A percentile compares a stretch with the other conserved stretches of the same genome.
Evolutionary conservation across 169 alveolate genomes (phyloP).

Genomic region (Neospora caninum): DNA sequence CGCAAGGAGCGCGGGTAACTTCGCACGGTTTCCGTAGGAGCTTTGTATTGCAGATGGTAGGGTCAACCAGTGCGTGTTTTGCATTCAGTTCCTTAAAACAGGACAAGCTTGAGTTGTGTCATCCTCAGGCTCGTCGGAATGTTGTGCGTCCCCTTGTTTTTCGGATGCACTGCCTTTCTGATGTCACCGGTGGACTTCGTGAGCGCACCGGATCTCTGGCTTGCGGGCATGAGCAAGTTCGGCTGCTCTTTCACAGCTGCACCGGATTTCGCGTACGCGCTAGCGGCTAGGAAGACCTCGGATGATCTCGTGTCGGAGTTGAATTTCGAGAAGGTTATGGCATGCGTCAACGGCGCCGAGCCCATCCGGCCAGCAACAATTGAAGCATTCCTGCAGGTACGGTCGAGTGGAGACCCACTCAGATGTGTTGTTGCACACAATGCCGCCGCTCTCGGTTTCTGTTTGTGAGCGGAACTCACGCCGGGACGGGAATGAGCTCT

Average conservation of each 20-base stretch:
- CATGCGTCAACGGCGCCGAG: constrained; percentile 71
- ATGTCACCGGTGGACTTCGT: constrained; percentile 71
- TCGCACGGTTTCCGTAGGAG: too few relatives aligned
- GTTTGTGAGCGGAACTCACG: too few relatives aligned
- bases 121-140: constrained; percentile 66
- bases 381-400: constrained; percentile 41
- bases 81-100: too few relatives aligned
- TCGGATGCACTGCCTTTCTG: constrained; percentile 64
- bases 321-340: constrained; percentile 57
- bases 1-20: too few relatives aligned
- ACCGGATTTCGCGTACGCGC: constrained; percentile 73
- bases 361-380: constrained; percentile 68
- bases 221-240: constrained; percentile 51
- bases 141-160: constrained; percentile 64
- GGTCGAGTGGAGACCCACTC: not conserved
- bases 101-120: not conserved
- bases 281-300: constrained; percentile 56
- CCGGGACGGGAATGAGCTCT: too few relatives aligned
- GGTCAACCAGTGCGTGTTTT: too few relatives aligned
- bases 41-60: too few relatives aligned
- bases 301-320: constrained; percentile 30
- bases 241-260: constrained; percentile 69
- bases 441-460: too few relatives aligned
- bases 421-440: too few relatives aligned
- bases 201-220: constrained; percentile 68